phyloP scores from a whole-genome alignment of 164 flowering plant genomes.

The Nelumbo lutea region DNA sequence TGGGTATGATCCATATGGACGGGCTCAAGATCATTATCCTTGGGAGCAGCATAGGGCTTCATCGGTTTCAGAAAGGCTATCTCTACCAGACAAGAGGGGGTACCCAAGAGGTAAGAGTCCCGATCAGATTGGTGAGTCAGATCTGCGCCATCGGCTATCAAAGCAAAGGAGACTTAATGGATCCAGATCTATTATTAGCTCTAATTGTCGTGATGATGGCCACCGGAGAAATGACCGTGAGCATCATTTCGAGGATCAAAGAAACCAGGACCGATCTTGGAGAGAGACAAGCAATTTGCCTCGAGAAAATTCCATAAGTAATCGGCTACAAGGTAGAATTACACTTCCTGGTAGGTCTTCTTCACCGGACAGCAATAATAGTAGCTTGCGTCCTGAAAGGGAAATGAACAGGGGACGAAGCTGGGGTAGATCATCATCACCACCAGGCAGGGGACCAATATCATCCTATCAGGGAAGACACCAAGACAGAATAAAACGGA shows the following conservation, averaged over 20 bases:
- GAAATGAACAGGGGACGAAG: conserved; percentile 44
- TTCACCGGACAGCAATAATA: conserved; percentile 23
- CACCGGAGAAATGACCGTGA: conserved; percentile 29
- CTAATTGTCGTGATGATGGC: conserved; percentile 27
- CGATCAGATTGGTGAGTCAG: conserved; percentile 38
- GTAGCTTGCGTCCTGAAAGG: conserved; percentile 29
- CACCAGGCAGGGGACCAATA: conserved; percentile 35
- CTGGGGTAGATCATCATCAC: conserved; percentile 36
- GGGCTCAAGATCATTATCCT: conserved; percentile 38
- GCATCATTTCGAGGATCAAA: conserved; percentile 32
- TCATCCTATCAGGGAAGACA: conserved; percentile 41
- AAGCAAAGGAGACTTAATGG: conserved; percentile 66
- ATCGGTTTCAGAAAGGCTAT: conserved; percentile 20
- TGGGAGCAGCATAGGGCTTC: conserved; percentile 39
- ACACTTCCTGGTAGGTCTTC: conserved; percentile 46
- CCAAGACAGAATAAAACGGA: conserved; percentile 41
- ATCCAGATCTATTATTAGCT: conserved; percentile 50
- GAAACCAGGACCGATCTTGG: conserved; percentile 24
- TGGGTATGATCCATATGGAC: conserved; percentile 48
- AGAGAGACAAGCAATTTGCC: conserved; percentile 35
- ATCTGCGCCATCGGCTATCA: conserved; percentile 58
- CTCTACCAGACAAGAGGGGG: conserved; percentile 44
- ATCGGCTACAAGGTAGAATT: conserved; percentile 68
- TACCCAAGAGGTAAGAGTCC: conserved; percentile 36
- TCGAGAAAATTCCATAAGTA: conserved; percentile 45